A percentile compares a stretch with the other conserved stretches of the same genome.
phyloP scores from a whole-genome alignment of 2,329 filamentous ascomycete genomes.

The Xylariaceae sp. region DNA sequence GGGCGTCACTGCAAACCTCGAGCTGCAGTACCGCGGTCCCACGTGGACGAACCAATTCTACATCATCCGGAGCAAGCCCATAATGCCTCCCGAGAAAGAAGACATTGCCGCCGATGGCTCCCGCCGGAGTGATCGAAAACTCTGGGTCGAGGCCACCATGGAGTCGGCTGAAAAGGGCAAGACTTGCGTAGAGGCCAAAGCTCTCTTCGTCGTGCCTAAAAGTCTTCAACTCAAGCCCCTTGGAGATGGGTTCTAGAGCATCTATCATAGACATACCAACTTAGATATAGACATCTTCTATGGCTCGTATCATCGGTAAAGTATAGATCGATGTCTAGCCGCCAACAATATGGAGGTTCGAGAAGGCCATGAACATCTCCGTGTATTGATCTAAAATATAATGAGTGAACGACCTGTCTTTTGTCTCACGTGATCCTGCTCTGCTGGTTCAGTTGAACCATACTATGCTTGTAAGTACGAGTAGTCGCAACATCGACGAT shows the following conservation, averaged over 20 bases:
- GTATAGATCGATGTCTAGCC: too few relatives aligned
- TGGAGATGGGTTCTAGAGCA: slow-evolving; percentile 36
- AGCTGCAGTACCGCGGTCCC: slow-evolving; percentile 60
- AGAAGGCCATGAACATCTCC: too few relatives aligned
- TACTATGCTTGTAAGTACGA: too few relatives aligned
- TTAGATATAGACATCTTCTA: too few relatives aligned
- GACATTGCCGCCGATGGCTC: slow-evolving; percentile 18
- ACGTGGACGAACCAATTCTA: slow-evolving; percentile 61
- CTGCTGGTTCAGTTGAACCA: too few relatives aligned
- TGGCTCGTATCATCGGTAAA: too few relatives aligned
- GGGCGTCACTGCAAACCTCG: slow-evolving; percentile 54
- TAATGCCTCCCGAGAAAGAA: slow-evolving; percentile 28
- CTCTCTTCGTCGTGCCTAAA: slow-evolving; percentile 56
- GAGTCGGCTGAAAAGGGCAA: slow-evolving; percentile 53
- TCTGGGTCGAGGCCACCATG: slow-evolving; percentile 51
- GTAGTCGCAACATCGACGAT: too few relatives aligned
- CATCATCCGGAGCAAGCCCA: slow-evolving; percentile 50
- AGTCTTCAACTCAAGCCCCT: slow-evolving; percentile 38
- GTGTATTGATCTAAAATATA: too few relatives aligned
- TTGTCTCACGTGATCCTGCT: too few relatives aligned
- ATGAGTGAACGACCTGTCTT: too few relatives aligned
- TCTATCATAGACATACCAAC: neutral
- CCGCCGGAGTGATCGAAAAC: slow-evolving; percentile 42
- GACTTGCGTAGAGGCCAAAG: slow-evolving; percentile 55
- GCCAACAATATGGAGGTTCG: too few relatives aligned